Conservation (phyloP, 108 stramenopile genomes). For the Nitzschia inconspicua region DNA sequence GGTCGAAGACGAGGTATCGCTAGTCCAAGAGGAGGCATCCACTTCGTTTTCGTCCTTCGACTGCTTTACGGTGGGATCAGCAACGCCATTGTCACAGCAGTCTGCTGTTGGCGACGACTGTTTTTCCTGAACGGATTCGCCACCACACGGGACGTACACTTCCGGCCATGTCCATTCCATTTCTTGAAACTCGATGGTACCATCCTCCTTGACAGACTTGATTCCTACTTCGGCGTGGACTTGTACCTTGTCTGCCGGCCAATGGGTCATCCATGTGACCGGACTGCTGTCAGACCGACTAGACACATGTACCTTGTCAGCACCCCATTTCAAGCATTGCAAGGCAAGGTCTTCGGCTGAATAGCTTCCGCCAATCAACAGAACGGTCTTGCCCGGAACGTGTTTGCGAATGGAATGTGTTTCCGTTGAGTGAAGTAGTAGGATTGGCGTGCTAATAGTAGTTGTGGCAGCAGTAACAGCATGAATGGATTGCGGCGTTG, state of each 20-base stretch:
- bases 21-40: too few relatives aligned
- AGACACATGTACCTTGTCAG: conserved; percentile 20
- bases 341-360: conserved; percentile 66
- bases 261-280: conserved; percentile 12
- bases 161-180: conserved; percentile 2
- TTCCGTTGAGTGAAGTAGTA: conserved; percentile 41
- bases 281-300: conserved; percentile 17
- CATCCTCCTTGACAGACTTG: conserved; percentile 1
- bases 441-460: background rate
- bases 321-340: conserved; percentile 46
- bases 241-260: conserved; percentile 42
- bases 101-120: too few relatives aligned
- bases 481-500: background rate
- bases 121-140: background rate
- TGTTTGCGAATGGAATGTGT: conserved; percentile 10
- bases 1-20: too few relatives aligned
- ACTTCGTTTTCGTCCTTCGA: background rate
- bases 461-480: background rate
- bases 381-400: conserved; percentile 36
- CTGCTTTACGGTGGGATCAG: conserved; percentile 9
- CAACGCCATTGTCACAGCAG: background rate
- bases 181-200: background rate
- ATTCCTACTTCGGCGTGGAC: background rate
- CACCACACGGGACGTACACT: background rate
- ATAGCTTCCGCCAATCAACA: conserved; percentile 49